These are phyloP conservation scores for Laguncularia racemosa DNA, from an alignment of 345 rosid genomes.

Conservation along the genomic window DNA sequence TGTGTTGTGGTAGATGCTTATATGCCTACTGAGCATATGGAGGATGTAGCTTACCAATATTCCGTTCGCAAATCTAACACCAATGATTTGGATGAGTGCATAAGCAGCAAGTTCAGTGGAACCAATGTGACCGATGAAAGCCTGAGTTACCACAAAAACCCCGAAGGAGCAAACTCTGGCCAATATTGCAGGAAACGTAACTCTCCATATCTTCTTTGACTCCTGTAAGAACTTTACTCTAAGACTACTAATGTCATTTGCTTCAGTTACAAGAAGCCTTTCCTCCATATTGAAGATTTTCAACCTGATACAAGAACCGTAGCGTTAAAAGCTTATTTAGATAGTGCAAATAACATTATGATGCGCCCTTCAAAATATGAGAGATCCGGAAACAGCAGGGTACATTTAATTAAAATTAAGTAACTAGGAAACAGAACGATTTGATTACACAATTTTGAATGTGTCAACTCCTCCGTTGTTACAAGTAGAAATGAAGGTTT, in stretches of 20 bases:
- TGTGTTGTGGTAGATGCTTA: too few species aligned
- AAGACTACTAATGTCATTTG: background rate
- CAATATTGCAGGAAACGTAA: slow-evolving; percentile 21
- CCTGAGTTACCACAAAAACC: slow-evolving; percentile 12
- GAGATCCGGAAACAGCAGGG: too few species aligned
- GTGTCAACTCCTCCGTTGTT: too few species aligned
- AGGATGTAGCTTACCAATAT: slow-evolving; percentile 12
- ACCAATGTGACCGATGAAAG: slow-evolving; percentile 28
- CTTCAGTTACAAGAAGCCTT: slow-evolving; percentile 14
- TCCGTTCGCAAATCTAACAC: slow-evolving; percentile 20
- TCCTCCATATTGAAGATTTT: slow-evolving; percentile 6
- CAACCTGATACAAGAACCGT: background rate
- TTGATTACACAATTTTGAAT: too few species aligned
- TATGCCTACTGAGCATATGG: too few species aligned
- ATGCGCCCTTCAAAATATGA: too few species aligned
- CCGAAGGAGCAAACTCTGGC: slow-evolving; percentile 19
- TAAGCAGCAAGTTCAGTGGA: slow-evolving; percentile 24
- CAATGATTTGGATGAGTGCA: slow-evolving; percentile 22
- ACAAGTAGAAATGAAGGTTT: too few species aligned
- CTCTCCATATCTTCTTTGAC: slow-evolving; percentile 27
- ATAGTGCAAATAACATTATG: too few species aligned
- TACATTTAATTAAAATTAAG: too few species aligned
- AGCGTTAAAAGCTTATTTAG: too few species aligned
- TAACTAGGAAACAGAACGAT: too few species aligned
- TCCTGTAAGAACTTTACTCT: slow-evolving; percentile 17